A percentile compares a stretch with the other conserved stretches of the same genome.
Evolutionary conservation across 306 rosid genomes (phyloP).

Genomic region (Glycine latifolia): DNA sequence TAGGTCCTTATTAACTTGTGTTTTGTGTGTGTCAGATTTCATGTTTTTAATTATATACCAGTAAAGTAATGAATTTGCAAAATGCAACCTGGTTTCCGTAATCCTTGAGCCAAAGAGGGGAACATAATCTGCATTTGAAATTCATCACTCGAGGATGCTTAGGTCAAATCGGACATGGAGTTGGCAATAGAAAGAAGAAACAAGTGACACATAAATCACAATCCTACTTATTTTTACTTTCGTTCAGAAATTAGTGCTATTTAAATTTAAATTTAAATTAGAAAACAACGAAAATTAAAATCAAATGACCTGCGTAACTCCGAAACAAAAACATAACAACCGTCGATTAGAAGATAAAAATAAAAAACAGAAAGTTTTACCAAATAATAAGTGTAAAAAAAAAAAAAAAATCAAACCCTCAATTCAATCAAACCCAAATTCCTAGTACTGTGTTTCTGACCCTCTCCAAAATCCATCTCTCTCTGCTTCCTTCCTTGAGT

Average conservation of each 20-base stretch:
- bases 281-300: background rate
- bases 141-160: too few relatives aligned
- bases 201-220: background rate
- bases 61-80: background rate
- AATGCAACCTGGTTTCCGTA: background rate
- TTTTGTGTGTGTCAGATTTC: background rate
- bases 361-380: too few relatives aligned
- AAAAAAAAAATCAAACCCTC: slow-evolving; percentile 41
- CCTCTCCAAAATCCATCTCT: background rate
- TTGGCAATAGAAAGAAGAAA: too few relatives aligned
- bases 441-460: slow-evolving; percentile 34
- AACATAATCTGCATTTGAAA: background rate
- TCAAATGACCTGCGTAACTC: background rate
- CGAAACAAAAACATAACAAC: background rate
- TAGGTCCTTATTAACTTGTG: background rate
- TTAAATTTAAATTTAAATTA: background rate
- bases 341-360: background rate
- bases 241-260: background rate
- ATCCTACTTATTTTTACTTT: background rate
- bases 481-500: background rate
- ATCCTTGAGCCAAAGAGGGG: background rate
- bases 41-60: background rate
- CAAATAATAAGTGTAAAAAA: background rate
- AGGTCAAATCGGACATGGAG: background rate
- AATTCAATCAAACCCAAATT: slow-evolving; percentile 26